Evolutionary conservation across 2,329 filamentous ascomycete species (phyloP), one percentile per base, ranked within the genome.

Genomic region (Plectosphaerella plurivora): DNA sequence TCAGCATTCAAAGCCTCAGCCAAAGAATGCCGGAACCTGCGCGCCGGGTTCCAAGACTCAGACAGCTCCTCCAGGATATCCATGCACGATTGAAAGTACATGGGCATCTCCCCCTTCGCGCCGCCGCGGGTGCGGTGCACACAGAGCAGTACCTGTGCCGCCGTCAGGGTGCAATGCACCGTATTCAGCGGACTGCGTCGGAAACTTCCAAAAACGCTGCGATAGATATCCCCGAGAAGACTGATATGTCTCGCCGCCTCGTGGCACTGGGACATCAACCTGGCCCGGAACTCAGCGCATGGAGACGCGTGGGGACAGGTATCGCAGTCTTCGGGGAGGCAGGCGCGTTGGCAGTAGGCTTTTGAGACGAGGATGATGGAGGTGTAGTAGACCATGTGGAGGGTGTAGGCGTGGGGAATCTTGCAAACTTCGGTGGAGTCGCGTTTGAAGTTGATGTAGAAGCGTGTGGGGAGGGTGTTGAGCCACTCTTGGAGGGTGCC

Each of bases 331-430:
- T 33, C 22, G n/a, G n/a, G 11, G 4, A 14, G 18, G 41, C 18
- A 18, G 16, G 22, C 18, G 6, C 11, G 25, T 18, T 47, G 28
- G 24, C 28, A 35, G 51, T 68, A 65, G 1, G 64, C 65, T 10
- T 63, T 65, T 24, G 61, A 60, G 12, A 70, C 61, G 14, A 70
- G 57, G 7, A 69, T 65, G 25, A 60, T 54, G 7, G 62, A 59
- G 2, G 66, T 69, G 45, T 70, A 63, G 47, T 68, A 68, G 15
- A 65, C 57, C 67, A 70, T 70, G 50, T 60, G 63, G 12, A 68
- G 56, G 1, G 59, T 64, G 45, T 68, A 68, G 3, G 59, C 58
- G 49, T 67, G 65, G 1, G 68, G 63, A 9, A 64, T 2, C 12
- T 57, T 51, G 28, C 28, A 33, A 8, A 33, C 28, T 12, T 33